Percentiles rank a stretch among this genome's conserved stretches.
phyloP scores from a whole-genome alignment of 495 filamentous ascomycete species.

The Talaromyces trachyspermus region DNA sequence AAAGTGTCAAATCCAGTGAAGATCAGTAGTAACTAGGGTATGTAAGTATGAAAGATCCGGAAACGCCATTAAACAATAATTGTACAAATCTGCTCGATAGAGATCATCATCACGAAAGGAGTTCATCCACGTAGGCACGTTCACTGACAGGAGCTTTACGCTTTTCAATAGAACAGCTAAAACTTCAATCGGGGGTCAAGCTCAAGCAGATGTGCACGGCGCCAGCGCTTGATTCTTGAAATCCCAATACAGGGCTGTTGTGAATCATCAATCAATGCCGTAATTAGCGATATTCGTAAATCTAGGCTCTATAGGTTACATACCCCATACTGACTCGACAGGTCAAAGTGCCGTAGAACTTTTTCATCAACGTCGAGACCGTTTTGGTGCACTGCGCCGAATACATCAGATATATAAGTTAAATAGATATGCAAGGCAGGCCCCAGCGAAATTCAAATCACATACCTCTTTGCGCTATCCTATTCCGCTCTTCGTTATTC shows the following conservation, averaged over 20 bases:
- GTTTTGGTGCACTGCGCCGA: slow-evolving; percentile 58
- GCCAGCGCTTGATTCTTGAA: slow-evolving; percentile 74
- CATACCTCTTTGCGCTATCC: slow-evolving; percentile 36
- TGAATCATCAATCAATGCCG: not conserved
- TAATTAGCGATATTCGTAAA: not conserved
- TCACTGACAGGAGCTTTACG: slow-evolving; percentile 48
- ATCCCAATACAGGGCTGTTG: slow-evolving; percentile 83
- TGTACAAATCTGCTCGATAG: not conserved
- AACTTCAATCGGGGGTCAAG: slow-evolving; percentile 90
- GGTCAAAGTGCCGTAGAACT: slow-evolving; percentile 81
- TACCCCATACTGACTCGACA: slow-evolving; percentile 83
- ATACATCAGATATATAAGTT: not conserved
- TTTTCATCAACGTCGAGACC: slow-evolving; percentile 69
- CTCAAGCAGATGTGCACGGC: slow-evolving; percentile 68
- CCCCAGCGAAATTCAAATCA: too few species aligned
- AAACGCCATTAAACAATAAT: not conserved
- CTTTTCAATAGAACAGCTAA: slow-evolving; percentile 72
- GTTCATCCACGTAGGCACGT: slow-evolving; percentile 71
- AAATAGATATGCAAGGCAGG: too few species aligned
- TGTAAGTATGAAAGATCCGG: not conserved
- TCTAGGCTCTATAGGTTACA: slow-evolving; percentile 37
- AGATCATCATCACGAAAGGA: slow-evolving; percentile 53
- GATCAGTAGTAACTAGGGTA: too few species aligned
- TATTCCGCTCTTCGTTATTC: slow-evolving; percentile 53
- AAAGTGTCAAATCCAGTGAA: too few species aligned